These are phyloP conservation scores for Fusarium agapanthi DNA, from an alignment of 2,329 filamentous ascomycete species.

Conservation along the genomic window DNA sequence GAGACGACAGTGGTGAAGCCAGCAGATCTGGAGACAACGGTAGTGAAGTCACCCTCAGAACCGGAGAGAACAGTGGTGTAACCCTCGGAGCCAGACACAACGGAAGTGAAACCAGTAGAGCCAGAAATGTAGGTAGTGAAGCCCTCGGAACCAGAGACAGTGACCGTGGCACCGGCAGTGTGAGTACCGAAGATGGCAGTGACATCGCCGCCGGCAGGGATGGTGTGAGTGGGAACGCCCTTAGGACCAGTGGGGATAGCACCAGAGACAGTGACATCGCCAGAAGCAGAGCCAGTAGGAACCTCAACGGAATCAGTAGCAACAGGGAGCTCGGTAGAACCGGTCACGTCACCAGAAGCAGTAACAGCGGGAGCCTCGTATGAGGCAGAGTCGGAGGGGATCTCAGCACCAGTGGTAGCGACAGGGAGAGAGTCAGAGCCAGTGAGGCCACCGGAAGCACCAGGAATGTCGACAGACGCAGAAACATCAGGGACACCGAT, in stretches of 20 bases:
- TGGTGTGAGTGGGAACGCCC: constrained; percentile 10
- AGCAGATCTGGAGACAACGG: constrained; percentile 6
- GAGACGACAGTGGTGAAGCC: constrained; percentile 12
- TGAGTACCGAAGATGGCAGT: constrained; percentile 25
- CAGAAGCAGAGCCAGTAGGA: background rate
- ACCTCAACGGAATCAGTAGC: background rate
- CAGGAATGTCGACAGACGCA: background rate
- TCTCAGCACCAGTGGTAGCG: background rate
- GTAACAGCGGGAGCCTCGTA: background rate
- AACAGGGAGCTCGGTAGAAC: background rate
- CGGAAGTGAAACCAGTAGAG: background rate
- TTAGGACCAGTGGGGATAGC: background rate
- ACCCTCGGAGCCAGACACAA: background rate
- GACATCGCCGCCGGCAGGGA: constrained; percentile 5
- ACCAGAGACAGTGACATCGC: background rate
- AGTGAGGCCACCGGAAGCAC: constrained; percentile 1
- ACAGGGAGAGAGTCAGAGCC: background rate
- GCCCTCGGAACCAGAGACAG: background rate
- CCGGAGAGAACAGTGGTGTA: constrained; percentile 10
- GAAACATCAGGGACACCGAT: background rate
- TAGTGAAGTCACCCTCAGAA: constrained; percentile 13
- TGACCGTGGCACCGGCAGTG: background rate
- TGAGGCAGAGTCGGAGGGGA: background rate
- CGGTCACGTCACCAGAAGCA: background rate
- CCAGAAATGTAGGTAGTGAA: constrained; percentile 6